These are phyloP conservation scores for Yamadazyma siamensis DNA, from an alignment of 1,139 yeast species.

Conservation along the genomic window DNA sequence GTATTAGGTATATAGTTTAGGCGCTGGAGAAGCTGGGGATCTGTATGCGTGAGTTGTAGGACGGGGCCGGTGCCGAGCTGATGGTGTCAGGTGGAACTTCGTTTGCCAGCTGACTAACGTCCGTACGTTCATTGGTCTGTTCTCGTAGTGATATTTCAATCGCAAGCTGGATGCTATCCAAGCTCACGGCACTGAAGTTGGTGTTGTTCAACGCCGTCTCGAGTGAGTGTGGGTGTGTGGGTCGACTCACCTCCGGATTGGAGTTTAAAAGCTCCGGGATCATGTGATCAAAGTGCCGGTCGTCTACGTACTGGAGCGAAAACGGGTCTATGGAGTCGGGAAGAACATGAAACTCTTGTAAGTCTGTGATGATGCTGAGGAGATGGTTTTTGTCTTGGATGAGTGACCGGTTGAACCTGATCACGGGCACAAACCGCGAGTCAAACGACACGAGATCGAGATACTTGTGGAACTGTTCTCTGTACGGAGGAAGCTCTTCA, in stretches of 20 bases:
- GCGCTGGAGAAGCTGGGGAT: no score
- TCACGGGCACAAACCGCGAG: slow-evolving; percentile 37
- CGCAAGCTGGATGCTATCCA: slow-evolving; percentile 5
- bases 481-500: slow-evolving; percentile 38
- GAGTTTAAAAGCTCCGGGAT: slow-evolving; percentile 34
- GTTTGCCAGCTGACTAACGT: no score
- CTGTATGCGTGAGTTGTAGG: no score
- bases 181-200: background rate
- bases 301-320: slow-evolving; percentile 40
- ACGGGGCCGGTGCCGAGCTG: no score
- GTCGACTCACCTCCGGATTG: no score
- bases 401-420: slow-evolving; percentile 33
- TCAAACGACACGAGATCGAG: slow-evolving; percentile 41
- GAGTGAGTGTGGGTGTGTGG: no score
- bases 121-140: background rate
- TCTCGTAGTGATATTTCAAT: slow-evolving; percentile 5
- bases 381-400: slow-evolving; percentile 26
- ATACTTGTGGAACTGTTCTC: slow-evolving; percentile 31
- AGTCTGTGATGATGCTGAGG: slow-evolving; percentile 22
- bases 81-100: no score
- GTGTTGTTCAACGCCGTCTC: slow-evolving; percentile 3
- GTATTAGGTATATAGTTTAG: no score
- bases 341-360: slow-evolving; percentile 26
- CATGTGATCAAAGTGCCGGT: slow-evolving; percentile 28
- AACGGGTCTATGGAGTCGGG: slow-evolving; percentile 35